These are phyloP conservation scores for Centrapalus pauciflorus DNA, from an alignment of 129 eudicot species.

Conservation along the genomic window DNA sequence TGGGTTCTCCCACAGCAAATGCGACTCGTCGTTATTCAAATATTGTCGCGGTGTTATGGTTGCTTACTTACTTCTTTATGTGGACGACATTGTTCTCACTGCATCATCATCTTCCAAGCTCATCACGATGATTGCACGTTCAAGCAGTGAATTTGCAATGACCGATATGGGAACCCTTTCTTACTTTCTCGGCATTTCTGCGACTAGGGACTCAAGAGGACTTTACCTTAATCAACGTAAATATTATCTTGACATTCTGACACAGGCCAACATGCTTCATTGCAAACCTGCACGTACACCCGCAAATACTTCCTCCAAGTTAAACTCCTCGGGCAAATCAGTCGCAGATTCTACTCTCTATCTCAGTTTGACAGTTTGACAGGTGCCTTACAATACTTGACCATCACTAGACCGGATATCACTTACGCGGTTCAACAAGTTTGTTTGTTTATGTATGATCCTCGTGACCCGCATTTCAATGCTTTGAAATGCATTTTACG, in stretches of 20 bases:
- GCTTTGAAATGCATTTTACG: neutral
- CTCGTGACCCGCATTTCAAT: too few species aligned
- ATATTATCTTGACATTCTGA: neutral
- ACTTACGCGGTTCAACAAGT: too few species aligned
- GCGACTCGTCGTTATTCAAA: too few species aligned
- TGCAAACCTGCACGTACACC: neutral
- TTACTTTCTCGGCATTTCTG: neutral
- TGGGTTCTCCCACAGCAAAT: too few species aligned
- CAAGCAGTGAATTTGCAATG: neutral
- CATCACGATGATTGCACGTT: too few species aligned
- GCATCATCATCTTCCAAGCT: neutral
- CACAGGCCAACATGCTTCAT: too few species aligned
- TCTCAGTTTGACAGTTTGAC: neutral
- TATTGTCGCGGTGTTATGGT: too few species aligned
- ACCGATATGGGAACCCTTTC: neutral
- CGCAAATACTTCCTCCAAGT: neutral
- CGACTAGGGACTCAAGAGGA: neutral
- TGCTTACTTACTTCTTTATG: too few species aligned
- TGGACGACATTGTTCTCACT: neutral
- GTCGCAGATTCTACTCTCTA: neutral
- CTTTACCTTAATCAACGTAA: neutral
- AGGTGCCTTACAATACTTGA: neutral
- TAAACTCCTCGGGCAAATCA: neutral
- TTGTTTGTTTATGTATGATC: too few species aligned
- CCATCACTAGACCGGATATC: too few species aligned